These are phyloP conservation scores for Otatea glauca DNA, from an alignment of 176 grass and related monocot genomes.

Conservation along the genomic window DNA sequence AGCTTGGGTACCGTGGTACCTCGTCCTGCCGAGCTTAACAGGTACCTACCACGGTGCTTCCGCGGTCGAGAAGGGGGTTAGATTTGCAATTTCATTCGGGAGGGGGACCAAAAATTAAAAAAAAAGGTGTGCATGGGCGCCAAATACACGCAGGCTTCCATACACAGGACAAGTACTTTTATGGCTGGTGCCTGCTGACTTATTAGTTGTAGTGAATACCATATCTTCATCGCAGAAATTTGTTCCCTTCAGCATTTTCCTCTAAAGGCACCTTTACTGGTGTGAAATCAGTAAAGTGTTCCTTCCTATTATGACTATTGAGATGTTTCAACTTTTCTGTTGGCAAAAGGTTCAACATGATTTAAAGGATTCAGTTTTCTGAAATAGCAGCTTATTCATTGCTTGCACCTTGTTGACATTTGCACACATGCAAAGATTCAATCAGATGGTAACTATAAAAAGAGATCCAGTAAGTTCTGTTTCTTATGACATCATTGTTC, in stretches of 20 bases:
- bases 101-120: no score
- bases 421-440: constrained; percentile 6
- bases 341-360: constrained; percentile 2
- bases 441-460: neutral
- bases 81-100: no score
- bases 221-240: constrained; percentile 1
- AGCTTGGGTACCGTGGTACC: no score
- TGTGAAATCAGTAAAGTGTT: neutral
- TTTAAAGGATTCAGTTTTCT: neutral
- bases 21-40: no score
- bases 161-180: neutral
- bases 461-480: neutral
- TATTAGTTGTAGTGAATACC: neutral
- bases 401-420: neutral
- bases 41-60: no score
- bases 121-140: no score
- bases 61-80: no score
- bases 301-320: neutral
- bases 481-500: neutral
- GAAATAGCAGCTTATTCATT: neutral
- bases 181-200: neutral
- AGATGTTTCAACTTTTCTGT: neutral
- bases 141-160: no score
- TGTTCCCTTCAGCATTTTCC: constrained; percentile 31
- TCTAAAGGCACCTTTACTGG: neutral